These are phyloP conservation scores for Colletotrichum tofieldiae DNA, from an alignment of 2,329 filamentous ascomycete genomes.

Conservation along the genomic window DNA sequence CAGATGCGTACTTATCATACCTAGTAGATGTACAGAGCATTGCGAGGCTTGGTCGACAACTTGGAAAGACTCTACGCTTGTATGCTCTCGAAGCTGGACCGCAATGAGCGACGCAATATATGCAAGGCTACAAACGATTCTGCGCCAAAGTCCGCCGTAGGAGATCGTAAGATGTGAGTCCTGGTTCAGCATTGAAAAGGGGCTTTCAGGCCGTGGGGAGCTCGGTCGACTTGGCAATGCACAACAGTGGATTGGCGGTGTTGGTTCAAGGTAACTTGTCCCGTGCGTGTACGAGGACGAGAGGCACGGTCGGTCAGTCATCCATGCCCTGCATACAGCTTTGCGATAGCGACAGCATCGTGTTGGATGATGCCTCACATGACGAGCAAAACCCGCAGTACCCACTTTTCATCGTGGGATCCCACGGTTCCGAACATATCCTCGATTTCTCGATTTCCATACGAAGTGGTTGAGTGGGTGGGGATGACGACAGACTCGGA, in stretches of 20 bases:
- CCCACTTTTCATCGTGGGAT: constrained; percentile 38
- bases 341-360: constrained; percentile 33
- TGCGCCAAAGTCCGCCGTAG: not conserved
- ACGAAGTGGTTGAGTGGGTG: not conserved
- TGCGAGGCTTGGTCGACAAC: not conserved
- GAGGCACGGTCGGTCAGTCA: constrained; percentile 16
- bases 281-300: constrained; percentile 19
- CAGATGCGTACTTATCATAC: not conserved
- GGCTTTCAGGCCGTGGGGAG: constrained; percentile 18
- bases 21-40: not conserved
- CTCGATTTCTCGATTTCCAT: not conserved
- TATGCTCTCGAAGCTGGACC: not conserved
- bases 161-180: not conserved
- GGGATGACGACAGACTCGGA: constrained; percentile 9
- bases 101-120: not conserved
- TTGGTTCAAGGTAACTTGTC: constrained; percentile 29
- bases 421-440: constrained; percentile 16
- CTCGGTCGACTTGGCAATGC: constrained; percentile 36
- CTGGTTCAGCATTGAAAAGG: constrained; percentile 18
- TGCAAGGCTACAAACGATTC: not conserved
- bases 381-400: constrained; percentile 40
- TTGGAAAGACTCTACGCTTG: not conserved
- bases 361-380: constrained; percentile 42
- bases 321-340: constrained; percentile 34
- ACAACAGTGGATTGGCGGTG: constrained; percentile 26